Evolutionary conservation across 371 early-diverging fungal genomes (phyloP).

Genomic region (Actinomortierella ambigua): DNA sequence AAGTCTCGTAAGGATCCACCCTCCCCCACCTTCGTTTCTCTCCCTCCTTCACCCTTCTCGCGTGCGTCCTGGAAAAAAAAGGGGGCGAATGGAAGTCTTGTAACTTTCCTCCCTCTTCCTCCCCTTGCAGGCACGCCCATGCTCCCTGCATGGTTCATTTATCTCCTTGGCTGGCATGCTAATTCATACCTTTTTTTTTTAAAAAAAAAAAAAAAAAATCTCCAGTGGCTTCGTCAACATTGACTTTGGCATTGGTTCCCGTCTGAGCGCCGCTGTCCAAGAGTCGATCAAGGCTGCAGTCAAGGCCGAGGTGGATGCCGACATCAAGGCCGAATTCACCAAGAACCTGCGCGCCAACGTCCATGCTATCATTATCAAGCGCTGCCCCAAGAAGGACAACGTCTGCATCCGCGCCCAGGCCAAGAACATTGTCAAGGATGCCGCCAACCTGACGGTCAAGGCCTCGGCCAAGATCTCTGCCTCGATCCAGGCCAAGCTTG

Average conservation of each 20-base stretch:
- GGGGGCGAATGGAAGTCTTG: no score
- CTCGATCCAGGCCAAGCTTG: slow-evolving; percentile 23
- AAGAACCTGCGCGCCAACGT: slow-evolving; percentile 29
- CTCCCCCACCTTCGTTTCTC: not conserved
- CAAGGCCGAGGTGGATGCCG: slow-evolving; percentile 40
- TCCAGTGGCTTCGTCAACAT: slow-evolving; percentile 26
- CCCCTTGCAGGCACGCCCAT: no score
- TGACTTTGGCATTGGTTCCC: slow-evolving; percentile 35
- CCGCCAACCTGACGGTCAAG: slow-evolving; percentile 36
- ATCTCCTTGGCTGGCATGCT: not conserved
- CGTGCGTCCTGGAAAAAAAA: no score
- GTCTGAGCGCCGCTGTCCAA: slow-evolving; percentile 21
- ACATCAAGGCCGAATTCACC: slow-evolving; percentile 39
- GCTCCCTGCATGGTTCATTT: slow-evolving; percentile 1
- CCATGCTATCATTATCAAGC: slow-evolving; percentile 28
- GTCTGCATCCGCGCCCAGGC: slow-evolving; percentile 34
- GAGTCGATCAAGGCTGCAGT: slow-evolving; percentile 41
- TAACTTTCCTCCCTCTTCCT: no score
- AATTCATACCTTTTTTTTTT: not conserved
- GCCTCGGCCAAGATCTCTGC: slow-evolving; percentile 31
- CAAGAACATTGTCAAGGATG: slow-evolving; percentile 35
- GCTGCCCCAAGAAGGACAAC: slow-evolving; percentile 38
- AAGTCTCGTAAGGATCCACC: slow-evolving; percentile 25
- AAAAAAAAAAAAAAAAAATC: no score
- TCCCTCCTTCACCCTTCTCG: no score